phyloP scores from a whole-genome alignment of 2,329 filamentous ascomycete genomes.

The Cordyceps sp. region DNA sequence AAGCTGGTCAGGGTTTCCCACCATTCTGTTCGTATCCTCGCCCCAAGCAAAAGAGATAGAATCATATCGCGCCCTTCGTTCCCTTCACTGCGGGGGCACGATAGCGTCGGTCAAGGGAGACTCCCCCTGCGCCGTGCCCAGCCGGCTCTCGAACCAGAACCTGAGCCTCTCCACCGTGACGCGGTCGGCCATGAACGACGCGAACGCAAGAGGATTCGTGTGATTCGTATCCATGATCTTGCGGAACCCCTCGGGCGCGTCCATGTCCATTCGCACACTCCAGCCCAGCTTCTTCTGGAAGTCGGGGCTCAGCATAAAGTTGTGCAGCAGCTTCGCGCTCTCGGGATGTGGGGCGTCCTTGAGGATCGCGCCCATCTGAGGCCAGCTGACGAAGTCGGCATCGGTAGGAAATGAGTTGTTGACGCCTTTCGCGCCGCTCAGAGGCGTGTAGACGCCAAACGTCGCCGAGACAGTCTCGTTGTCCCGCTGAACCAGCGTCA shows the following conservation, averaged over 20 bases:
- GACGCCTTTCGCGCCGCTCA: slow-evolving; percentile 5
- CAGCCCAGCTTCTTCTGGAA: slow-evolving; percentile 15
- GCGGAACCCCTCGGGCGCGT: slow-evolving; percentile 10
- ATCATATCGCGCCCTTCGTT: background rate
- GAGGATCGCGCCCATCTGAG: slow-evolving; percentile 29
- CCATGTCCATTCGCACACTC: slow-evolving; percentile 19
- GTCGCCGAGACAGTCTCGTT: slow-evolving; percentile 15
- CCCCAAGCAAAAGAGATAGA: background rate
- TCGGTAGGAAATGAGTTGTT: slow-evolving; percentile 14
- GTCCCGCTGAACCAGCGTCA: slow-evolving; percentile 12
- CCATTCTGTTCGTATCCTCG: background rate
- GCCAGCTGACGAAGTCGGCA: slow-evolving; percentile 28
- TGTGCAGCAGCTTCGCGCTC: slow-evolving; percentile 31
- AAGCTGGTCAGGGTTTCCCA: no score
- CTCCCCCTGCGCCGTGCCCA: slow-evolving; percentile 24
- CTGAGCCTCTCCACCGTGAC: slow-evolving; percentile 21
- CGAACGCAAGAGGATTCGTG: slow-evolving; percentile 21
- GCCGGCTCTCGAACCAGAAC: slow-evolving; percentile 22
- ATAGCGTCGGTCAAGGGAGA: background rate
- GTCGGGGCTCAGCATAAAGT: slow-evolving; percentile 25
- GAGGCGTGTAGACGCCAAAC: slow-evolving; percentile 13
- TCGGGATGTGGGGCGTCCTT: slow-evolving; percentile 30
- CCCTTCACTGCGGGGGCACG: no score
- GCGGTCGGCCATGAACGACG: slow-evolving; percentile 23
- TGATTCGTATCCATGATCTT: slow-evolving; percentile 9